Conservation (phyloP, 371 early-diverging fungal genomes). For the Rhizopus arrhizus region DNA sequence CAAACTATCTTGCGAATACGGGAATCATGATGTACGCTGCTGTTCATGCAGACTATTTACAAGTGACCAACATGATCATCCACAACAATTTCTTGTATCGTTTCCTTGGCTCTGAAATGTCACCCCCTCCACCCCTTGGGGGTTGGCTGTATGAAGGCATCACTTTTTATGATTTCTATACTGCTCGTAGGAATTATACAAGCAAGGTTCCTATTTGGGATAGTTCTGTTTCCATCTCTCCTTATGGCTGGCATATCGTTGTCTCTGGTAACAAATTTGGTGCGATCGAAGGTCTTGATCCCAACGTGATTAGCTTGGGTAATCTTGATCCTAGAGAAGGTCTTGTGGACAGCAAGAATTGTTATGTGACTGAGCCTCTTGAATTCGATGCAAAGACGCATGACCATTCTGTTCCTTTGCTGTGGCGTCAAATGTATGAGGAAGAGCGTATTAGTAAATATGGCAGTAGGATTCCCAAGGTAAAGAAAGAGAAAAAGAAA, state of each 20-base stretch:
- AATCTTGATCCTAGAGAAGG: slow-evolving; percentile 37
- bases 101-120: slow-evolving; percentile 28
- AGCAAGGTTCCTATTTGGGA: slow-evolving; percentile 47
- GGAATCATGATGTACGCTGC: slow-evolving; percentile 50
- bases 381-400: slow-evolving; percentile 8
- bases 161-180: slow-evolving; percentile 49
- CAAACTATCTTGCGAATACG: slow-evolving; percentile 48
- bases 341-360: slow-evolving; percentile 34
- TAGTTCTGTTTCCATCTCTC: slow-evolving; percentile 38
- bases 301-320: slow-evolving; percentile 47
- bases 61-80: slow-evolving; percentile 46
- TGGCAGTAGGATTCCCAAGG: slow-evolving; percentile 39
- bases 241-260: slow-evolving; percentile 41
- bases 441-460: slow-evolving; percentile 19
- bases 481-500: slow-evolving; percentile 8
- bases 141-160: slow-evolving; percentile 51
- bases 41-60: slow-evolving; percentile 39
- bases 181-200: slow-evolving; percentile 45
- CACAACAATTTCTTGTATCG: slow-evolving; percentile 43
- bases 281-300: slow-evolving; percentile 35
- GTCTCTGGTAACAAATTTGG: slow-evolving; percentile 40
- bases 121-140: slow-evolving; percentile 28
- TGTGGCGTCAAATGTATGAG: slow-evolving; percentile 41
- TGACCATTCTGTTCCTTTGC: slow-evolving; percentile 25
- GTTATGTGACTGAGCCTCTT: slow-evolving; percentile 44